A percentile compares a stretch with the other conserved stretches of the same genome.
Evolutionary conservation across 1,284 basidiomycete species (phyloP).

Genomic region (Coniferiporia weirii): DNA sequence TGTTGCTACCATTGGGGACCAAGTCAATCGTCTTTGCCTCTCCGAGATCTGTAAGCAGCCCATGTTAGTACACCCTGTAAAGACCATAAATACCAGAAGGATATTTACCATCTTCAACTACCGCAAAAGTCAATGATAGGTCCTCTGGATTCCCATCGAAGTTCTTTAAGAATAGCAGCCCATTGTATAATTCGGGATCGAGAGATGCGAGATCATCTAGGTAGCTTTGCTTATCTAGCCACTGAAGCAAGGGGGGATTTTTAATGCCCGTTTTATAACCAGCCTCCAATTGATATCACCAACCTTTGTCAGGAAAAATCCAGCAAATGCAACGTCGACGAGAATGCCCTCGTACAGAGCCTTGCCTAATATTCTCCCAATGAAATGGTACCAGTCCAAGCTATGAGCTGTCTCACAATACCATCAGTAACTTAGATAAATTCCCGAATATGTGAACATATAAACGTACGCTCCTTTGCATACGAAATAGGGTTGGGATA

Average conservation of each 20-base stretch:
- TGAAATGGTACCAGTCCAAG: slow-evolving; percentile 91
- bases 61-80: neutral
- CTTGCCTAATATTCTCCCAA: slow-evolving; percentile 91
- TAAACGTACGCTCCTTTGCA: slow-evolving; percentile 69
- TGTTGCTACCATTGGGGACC: slow-evolving; percentile 77
- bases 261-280: slow-evolving; percentile 15
- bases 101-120: slow-evolving; percentile 74
- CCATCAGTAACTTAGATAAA: neutral
- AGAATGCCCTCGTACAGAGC: slow-evolving; percentile 96
- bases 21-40: slow-evolving; percentile 76
- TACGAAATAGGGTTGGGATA: slow-evolving; percentile 93
- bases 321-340: slow-evolving; percentile 93
- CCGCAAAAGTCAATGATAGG: slow-evolving; percentile 88
- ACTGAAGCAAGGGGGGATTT: slow-evolving; percentile 39
- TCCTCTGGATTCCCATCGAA: slow-evolving; percentile 88
- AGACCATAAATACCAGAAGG: neutral
- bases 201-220: slow-evolving; percentile 87
- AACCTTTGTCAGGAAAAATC: slow-evolving; percentile 91
- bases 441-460: neutral
- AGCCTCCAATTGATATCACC: slow-evolving; percentile 27
- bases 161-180: slow-evolving; percentile 90
- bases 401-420: slow-evolving; percentile 56
- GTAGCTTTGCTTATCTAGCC: slow-evolving; percentile 85
- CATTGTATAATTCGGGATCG: slow-evolving; percentile 91
- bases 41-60: slow-evolving; percentile 71